Evolutionary conservation across 75 land plant species (phyloP).

Genomic region (Larix kaempferi): DNA sequence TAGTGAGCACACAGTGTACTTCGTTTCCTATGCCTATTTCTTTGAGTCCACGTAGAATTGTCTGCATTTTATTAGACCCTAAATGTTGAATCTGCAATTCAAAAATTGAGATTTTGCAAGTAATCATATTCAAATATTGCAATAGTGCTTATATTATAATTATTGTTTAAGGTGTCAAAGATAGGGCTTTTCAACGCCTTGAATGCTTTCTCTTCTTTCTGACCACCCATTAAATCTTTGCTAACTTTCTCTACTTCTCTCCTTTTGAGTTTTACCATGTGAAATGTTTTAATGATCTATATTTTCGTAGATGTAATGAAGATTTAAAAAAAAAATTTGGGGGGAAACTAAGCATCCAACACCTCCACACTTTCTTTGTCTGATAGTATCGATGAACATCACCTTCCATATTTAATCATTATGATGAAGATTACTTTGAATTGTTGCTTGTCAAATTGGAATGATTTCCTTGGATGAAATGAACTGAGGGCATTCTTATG

Average conservation of each 20-base stretch:
- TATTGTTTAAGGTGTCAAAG: background rate
- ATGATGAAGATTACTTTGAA: too few relatives aligned
- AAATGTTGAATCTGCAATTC: background rate
- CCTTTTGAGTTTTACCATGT: background rate
- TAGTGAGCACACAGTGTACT: background rate
- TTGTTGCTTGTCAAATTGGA: too few relatives aligned
- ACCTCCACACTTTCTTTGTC: background rate
- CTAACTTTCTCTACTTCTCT: background rate
- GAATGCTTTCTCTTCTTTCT: background rate
- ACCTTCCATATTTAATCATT: too few relatives aligned
- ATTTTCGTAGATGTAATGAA: too few relatives aligned
- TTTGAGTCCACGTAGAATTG: background rate
- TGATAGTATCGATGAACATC: background rate
- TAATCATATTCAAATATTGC: background rate
- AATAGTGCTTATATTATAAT: background rate
- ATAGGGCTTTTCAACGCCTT: background rate
- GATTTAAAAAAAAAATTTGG: too few relatives aligned
- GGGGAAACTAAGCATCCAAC: background rate
- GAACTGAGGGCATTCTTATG: too few relatives aligned
- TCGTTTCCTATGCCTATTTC: background rate
- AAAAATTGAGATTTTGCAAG: background rate
- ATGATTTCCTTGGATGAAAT: too few relatives aligned
- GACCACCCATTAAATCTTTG: too few relatives aligned
- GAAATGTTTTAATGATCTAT: background rate
- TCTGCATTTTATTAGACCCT: background rate